phyloP scores from a whole-genome alignment of 495 filamentous ascomycete species.

The Sordaria brevicollis region DNA sequence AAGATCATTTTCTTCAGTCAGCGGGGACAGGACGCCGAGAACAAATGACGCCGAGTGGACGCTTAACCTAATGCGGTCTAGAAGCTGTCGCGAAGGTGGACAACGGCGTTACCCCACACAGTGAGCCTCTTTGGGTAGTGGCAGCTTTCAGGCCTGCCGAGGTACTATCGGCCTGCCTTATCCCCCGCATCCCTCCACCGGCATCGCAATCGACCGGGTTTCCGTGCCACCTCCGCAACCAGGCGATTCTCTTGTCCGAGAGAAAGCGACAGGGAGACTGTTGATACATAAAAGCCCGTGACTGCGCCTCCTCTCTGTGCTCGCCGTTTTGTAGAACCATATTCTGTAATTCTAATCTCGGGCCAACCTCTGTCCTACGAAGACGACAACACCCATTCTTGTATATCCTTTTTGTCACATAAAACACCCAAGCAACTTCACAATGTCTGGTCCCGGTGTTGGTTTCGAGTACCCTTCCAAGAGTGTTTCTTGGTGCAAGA shows the following conservation, averaged over 20 bases:
- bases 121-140: neutral
- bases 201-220: neutral
- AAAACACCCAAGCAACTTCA: conserved; percentile 1
- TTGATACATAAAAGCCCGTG: neutral
- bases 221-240: neutral
- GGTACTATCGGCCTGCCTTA: neutral
- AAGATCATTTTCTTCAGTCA: neutral
- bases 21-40: neutral
- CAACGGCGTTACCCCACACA: neutral
- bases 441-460: conserved; percentile 51
- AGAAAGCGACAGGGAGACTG: neutral
- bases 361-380: neutral
- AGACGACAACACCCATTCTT: neutral
- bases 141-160: neutral
- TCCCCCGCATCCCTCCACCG: neutral
- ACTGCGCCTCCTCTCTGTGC: neutral
- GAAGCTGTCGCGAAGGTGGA: neutral
- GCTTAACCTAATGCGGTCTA: neutral
- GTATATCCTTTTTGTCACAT: neutral
- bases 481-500: conserved; percentile 74
- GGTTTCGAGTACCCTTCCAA: conserved; percentile 67
- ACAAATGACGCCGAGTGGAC: neutral
- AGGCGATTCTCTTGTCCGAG: neutral
- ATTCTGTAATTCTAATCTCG: neutral
- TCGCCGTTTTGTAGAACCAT: neutral